phyloP scores from a whole-genome alignment of 768 basidiomycete species.

The Pulveroboletus sp. region DNA sequence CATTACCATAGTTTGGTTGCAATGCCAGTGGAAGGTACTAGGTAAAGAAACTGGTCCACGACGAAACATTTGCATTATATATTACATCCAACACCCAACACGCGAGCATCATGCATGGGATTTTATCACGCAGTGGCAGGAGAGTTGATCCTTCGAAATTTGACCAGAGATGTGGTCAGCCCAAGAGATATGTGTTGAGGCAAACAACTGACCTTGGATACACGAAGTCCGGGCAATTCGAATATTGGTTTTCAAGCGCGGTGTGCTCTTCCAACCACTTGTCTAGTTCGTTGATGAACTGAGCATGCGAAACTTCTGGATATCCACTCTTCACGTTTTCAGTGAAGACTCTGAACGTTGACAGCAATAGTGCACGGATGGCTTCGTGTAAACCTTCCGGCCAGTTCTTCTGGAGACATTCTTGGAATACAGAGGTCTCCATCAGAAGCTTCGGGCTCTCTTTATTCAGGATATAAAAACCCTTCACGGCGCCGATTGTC shows the following conservation, averaged over 20 bases:
- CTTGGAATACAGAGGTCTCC: not conserved
- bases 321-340: not conserved
- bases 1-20: too few species aligned
- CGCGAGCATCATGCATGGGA: too few species aligned
- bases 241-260: not conserved
- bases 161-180: too few species aligned
- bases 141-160: too few species aligned
- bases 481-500: not conserved
- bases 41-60: too few species aligned
- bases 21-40: too few species aligned
- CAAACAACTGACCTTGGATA: not conserved
- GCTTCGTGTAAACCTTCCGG: not conserved
- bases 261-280: not conserved
- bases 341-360: not conserved
- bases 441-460: not conserved
- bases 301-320: not conserved
- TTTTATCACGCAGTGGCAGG: too few species aligned
- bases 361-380: not conserved
- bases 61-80: too few species aligned
- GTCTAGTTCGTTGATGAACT: conserved; percentile 1
- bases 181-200: too few species aligned
- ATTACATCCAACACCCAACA: too few species aligned
- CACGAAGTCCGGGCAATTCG: not conserved
- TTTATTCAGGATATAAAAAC: not conserved
- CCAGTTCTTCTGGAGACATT: conserved; percentile 2